Evolutionary conservation across 768 basidiomycete species (phyloP), one percentile per base, ranked within the genome.

Genomic region (Pilatotrama ljubarskyi): DNA sequence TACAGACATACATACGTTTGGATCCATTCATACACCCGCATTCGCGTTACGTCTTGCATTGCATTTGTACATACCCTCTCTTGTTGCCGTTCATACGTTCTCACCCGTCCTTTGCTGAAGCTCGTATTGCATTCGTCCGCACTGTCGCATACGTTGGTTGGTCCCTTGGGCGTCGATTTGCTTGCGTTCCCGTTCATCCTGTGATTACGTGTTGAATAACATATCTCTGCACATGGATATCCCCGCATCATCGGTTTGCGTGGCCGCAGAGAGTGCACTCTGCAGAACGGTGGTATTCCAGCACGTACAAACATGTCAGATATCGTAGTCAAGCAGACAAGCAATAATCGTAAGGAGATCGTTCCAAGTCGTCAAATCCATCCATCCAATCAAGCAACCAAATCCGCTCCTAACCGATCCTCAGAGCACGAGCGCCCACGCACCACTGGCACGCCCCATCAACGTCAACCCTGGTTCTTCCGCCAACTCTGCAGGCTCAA

Each of bases 401-500:
- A 18, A 24, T 4, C 22, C n/a, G n/a, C 3, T 26, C 25, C 22
- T 2, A 13, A n/a, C 38, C 38, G n/a, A 13, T 20, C 20, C 14
- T 11, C 32, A n/a, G n/a, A n/a, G n/a, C n/a, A 15, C 26, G 10
- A 47, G 26, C 47, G 17, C 5, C 10, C 5, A 5, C 8, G 11
- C 40, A 4, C 8, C 14, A 14, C 38, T 9, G 41, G 1, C 24
- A 9, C 41, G 5, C 25, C 26, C 40, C 7, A 4, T 4, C 38
- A 4, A 14, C 35, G 14, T 58, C 56, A 73, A 24, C 61, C 67
- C 61, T 75, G 74, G 24, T 67, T 72, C 63, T 70, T 74, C 56
- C 73, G 65, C 74, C 74, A 75, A 11, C 74, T 72, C 37, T 89
- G 89, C 70, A 93, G 83, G 62, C 90, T 89, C 64, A 93, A 72